Conservation (phyloP, 345 rosid genomes). For the Linum usitatissimum region DNA sequence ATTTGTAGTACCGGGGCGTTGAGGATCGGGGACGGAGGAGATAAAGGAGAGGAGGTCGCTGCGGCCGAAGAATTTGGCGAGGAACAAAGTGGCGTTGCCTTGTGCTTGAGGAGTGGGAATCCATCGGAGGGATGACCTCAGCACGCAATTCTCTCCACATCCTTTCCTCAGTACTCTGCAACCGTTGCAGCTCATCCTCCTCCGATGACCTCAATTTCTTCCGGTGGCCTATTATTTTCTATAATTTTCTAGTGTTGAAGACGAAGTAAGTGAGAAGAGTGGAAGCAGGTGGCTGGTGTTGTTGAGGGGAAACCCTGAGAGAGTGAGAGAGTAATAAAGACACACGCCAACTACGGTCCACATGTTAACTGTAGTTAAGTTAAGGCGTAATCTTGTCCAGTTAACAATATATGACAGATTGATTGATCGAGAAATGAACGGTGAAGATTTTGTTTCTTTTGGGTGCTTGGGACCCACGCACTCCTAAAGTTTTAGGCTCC, state of each 20-base stretch:
- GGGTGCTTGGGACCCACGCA: slow-evolving; percentile 10
- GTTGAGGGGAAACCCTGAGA: neutral
- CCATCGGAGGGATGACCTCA: slow-evolving; percentile 24
- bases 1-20: slow-evolving; percentile 37
- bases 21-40: slow-evolving; percentile 42
- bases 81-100: slow-evolving; percentile 28
- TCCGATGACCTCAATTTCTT: too few relatives aligned
- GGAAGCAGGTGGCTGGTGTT: neutral
- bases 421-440: slow-evolving; percentile 11
- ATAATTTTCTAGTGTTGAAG: neutral
- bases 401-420: neutral
- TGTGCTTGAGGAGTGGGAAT: slow-evolving; percentile 22
- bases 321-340: slow-evolving; percentile 5
- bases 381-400: neutral
- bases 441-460: slow-evolving; percentile 16
- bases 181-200: slow-evolving; percentile 25
- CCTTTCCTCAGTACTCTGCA: slow-evolving; percentile 31
- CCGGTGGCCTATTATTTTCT: neutral
- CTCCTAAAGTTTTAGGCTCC: too few relatives aligned
- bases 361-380: slow-evolving; percentile 32
- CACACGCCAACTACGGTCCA: neutral
- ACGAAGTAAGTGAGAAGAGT: neutral
- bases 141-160: slow-evolving; percentile 26
- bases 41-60: slow-evolving; percentile 36
- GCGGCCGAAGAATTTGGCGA: slow-evolving; percentile 30